These are phyloP conservation scores for Exophiala sp. DNA, from an alignment of 2,329 filamentous ascomycete species.

Conservation along the genomic window DNA sequence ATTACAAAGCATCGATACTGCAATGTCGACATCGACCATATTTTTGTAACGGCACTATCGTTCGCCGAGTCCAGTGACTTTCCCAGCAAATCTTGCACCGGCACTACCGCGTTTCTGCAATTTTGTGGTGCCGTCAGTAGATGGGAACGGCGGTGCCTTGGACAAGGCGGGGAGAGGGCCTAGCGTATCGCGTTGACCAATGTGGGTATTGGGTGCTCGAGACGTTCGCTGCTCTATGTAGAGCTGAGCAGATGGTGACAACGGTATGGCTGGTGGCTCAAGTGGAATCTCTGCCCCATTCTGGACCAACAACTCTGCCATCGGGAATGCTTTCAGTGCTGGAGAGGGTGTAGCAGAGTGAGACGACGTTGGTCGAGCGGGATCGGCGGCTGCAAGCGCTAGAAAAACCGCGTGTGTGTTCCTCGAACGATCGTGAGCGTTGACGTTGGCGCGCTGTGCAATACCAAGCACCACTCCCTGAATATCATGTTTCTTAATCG, in stretches of 20 bases:
- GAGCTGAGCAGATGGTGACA: constrained; percentile 70
- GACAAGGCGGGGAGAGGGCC: constrained; percentile 55
- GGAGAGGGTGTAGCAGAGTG: constrained; percentile 33
- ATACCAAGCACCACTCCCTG: constrained; percentile 87
- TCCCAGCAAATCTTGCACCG: constrained; percentile 59
- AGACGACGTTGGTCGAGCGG: constrained; percentile 60
- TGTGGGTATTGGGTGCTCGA: constrained; percentile 40
- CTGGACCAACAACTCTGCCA: constrained; percentile 86
- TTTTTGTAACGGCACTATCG: constrained; percentile 32
- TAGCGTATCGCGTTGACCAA: constrained; percentile 51
- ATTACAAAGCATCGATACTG: constrained; percentile 16
- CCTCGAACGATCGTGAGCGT: constrained; percentile 75
- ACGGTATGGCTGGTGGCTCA: constrained; percentile 70
- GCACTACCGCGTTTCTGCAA: constrained; percentile 75
- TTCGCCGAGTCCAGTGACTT: constrained; percentile 42
- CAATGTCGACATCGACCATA: constrained; percentile 9
- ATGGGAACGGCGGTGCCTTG: constrained; percentile 13
- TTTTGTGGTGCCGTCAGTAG: constrained; percentile 49
- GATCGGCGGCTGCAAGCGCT: constrained; percentile 86
- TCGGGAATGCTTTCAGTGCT: constrained; percentile 62
- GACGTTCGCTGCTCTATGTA: constrained; percentile 73
- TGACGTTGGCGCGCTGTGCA: constrained; percentile 79
- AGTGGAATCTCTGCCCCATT: constrained; percentile 85
- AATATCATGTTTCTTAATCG: constrained; percentile 94
- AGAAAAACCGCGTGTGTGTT: constrained; percentile 86